Evolutionary conservation across 257 asterid species (phyloP), one percentile per base, ranked within the genome.

Genomic region (Scutellaria barbata): DNA sequence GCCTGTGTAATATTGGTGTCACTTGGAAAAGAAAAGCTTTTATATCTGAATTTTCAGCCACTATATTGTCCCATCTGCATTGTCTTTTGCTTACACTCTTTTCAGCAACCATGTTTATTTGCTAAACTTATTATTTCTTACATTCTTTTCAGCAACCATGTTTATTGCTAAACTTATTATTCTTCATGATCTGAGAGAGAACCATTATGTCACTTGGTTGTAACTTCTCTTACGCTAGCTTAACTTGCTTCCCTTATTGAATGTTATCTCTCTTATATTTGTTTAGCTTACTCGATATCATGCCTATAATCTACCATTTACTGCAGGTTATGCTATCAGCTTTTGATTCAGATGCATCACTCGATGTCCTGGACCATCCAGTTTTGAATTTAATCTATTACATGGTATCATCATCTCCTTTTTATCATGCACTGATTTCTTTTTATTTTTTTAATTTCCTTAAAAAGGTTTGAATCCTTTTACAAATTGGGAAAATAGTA

Each of bases 311-410:
- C 11, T 68, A 52, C 16, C n/a, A 52, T 12, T 17, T 10, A 8
- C 50, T 82, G 77, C 88, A 92, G 98, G 90, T 85, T 76, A 77
- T 70, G 69, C 84, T 92, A 2, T 89, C 96, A 40, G 95, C 98
- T 46, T 81, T 92, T 66, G 87, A 92, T 68, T 33, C 79, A 10
- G 83, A 89, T 77, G 96, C 92, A 68, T 83, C 98, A 10, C 88
- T 92, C 35, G 90, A 92, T 4, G 96, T 89, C 33, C 68, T 89
- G 81, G 74, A 89, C 80, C 96, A 92, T 84, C 98, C 98, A 17
- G 65, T 88, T 63, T 62, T 92, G 76, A 92, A 90, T 76, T 68
- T 92, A 55, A 85, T 89, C 77, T 92, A 85, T 61, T 92, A 89
- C 83, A 79, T 74, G 96, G 98, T 92, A 87, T 20, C 10, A 39